phyloP scores from a whole-genome alignment of 2,329 filamentous ascomycete genomes.

The Cadophora gregata region DNA sequence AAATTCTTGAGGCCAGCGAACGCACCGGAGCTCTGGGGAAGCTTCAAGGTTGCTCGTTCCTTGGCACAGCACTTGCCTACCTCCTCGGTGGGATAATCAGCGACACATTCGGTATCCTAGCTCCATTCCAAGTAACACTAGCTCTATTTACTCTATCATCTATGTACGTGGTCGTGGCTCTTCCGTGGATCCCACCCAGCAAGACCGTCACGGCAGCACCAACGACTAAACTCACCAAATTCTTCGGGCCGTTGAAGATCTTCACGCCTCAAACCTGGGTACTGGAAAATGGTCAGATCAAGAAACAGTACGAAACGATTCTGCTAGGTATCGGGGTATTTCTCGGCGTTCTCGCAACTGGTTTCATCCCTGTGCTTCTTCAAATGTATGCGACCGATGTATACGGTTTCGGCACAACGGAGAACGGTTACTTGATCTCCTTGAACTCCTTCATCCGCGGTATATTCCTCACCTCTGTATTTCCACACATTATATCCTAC shows the following conservation, averaged over 20 bases:
- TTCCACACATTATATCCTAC: conserved; percentile 50
- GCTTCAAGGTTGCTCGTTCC: conserved; percentile 70
- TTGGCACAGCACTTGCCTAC: conserved; percentile 69
- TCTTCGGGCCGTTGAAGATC: conserved; percentile 68
- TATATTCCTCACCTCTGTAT: conserved; percentile 51
- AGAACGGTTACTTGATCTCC: conserved; percentile 53
- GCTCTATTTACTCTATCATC: conserved; percentile 56
- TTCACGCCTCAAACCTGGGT: conserved; percentile 63
- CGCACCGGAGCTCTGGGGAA: conserved; percentile 70
- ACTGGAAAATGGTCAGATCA: conserved; percentile 55
- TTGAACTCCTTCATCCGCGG: conserved; percentile 52
- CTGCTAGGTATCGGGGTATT: conserved; percentile 71
- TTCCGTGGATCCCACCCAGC: conserved; percentile 57
- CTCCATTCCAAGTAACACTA: conserved; percentile 69
- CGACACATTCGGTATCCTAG: conserved; percentile 65
- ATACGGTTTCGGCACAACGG: conserved; percentile 51
- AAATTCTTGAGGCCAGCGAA: conserved; percentile 63
- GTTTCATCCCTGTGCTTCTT: conserved; percentile 66
- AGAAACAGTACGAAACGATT: conserved; percentile 65
- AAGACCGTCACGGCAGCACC: conserved; percentile 45
- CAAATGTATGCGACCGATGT: conserved; percentile 55
- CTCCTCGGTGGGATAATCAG: conserved; percentile 69
- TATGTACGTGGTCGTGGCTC: conserved; percentile 48
- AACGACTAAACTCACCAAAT: conserved; percentile 53
- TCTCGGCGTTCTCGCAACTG: conserved; percentile 70